Evolutionary conservation across 2,329 filamentous ascomycete genomes (phyloP).

Genomic region (Pestalotiopsis sp.): DNA sequence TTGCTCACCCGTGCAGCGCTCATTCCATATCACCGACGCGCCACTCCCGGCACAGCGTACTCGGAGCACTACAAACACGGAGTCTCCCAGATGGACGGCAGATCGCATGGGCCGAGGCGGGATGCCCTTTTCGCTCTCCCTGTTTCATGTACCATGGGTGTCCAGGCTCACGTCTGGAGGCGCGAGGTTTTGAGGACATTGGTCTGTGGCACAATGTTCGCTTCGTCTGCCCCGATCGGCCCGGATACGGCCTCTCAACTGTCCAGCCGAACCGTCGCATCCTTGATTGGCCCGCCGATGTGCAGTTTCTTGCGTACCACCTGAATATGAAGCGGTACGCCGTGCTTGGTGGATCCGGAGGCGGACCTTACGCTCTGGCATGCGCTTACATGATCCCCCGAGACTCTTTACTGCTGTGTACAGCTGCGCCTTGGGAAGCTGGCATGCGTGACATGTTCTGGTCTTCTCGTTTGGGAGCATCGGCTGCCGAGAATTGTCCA

Average conservation of each 20-base stretch:
- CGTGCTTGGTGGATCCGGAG: conserved; percentile 47
- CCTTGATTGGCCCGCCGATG: conserved; percentile 42
- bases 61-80: too few species aligned
- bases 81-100: neutral
- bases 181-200: neutral
- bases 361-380: conserved; percentile 49
- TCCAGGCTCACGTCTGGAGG: neutral
- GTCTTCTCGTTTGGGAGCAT: neutral
- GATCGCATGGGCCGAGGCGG: neutral
- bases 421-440: neutral
- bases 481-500: neutral
- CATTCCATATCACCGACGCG: too few species aligned
- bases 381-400: conserved; percentile 37
- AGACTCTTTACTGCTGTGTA: neutral
- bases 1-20: too few species aligned
- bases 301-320: conserved; percentile 40
- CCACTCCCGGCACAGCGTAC: too few species aligned
- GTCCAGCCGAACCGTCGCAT: neutral
- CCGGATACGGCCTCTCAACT: neutral
- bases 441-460: neutral
- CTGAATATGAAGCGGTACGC: conserved; percentile 42
- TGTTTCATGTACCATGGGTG: neutral
- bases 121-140: neutral
- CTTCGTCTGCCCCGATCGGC: neutral
- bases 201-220: neutral